Percentiles rank a stretch among this genome's conserved stretches.
Conservation (phyloP, 192 early-diverging fungal species). For the Coemansia sp. region DNA sequence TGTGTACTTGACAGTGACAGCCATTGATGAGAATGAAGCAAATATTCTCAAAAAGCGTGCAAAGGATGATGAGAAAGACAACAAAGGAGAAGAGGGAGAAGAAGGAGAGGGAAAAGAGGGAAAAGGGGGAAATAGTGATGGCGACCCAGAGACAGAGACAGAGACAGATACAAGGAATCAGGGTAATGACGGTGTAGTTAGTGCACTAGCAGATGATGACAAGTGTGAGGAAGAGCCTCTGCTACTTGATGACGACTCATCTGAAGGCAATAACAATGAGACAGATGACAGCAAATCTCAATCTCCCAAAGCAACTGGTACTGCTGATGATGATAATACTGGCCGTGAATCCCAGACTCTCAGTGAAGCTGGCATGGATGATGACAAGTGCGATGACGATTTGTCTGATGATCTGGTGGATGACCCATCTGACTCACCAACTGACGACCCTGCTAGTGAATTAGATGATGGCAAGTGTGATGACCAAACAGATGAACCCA, state of each 20-base stretch:
- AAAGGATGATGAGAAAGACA: background rate
- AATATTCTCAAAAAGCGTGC: background rate
- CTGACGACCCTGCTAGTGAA: background rate
- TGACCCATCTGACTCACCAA: background rate
- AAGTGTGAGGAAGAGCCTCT: constrained; percentile 8
- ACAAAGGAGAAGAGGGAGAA: too few relatives aligned
- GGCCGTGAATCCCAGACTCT: background rate
- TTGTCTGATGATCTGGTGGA: too few relatives aligned
- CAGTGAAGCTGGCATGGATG: background rate
- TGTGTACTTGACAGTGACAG: background rate
- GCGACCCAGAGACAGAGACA: background rate
- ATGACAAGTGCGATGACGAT: too few relatives aligned
- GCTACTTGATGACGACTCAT: background rate
- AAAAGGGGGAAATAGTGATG: background rate
- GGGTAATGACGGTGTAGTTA: background rate
- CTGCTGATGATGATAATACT: background rate
- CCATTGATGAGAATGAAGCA: background rate
- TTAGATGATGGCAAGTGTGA: constrained; percentile 1
- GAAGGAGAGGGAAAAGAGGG: too few relatives aligned
- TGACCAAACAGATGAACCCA: background rate
- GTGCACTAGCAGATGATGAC: background rate
- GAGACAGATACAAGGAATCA: too few relatives aligned
- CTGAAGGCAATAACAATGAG: background rate
- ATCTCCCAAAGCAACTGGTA: background rate
- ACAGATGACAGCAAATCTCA: background rate